These are phyloP conservation scores for Rhytidiadelphus loreus DNA, from an alignment of 225 moss, liverwort and hornwort species.

Conservation along the genomic window DNA sequence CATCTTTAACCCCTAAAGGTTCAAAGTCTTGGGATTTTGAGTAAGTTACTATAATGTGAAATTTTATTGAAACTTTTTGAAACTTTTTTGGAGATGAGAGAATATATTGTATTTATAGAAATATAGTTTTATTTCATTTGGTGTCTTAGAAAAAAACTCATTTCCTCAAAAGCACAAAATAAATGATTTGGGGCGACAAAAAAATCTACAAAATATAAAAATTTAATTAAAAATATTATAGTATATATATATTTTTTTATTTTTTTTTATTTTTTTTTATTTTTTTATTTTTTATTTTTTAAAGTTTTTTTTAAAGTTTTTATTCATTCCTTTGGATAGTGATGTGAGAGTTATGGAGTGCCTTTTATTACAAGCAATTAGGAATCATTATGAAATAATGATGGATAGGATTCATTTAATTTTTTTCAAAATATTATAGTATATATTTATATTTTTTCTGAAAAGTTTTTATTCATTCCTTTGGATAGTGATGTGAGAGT, in stretches of 20 bases:
- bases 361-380: neutral
- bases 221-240: too few relatives aligned
- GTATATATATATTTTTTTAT: too few relatives aligned
- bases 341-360: neutral
- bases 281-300: too few relatives aligned
- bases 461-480: too few relatives aligned
- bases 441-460: too few relatives aligned
- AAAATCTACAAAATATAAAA: too few relatives aligned
- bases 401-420: rapidly evolving
- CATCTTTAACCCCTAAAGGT: neutral
- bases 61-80: too few relatives aligned
- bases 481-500: neutral
- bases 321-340: neutral
- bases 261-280: too few relatives aligned
- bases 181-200: neutral
- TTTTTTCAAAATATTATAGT: neutral
- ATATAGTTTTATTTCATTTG: neutral
- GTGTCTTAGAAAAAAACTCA: rapidly evolving
- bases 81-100: rapidly evolving
- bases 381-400: neutral
- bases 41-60: neutral
- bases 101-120: neutral
- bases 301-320: too few relatives aligned
- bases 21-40: neutral
- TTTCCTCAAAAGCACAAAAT: neutral